These are phyloP conservation scores for Coniochaeta sp. DNA, from an alignment of 2,329 filamentous ascomycete genomes.

Conservation along the genomic window DNA sequence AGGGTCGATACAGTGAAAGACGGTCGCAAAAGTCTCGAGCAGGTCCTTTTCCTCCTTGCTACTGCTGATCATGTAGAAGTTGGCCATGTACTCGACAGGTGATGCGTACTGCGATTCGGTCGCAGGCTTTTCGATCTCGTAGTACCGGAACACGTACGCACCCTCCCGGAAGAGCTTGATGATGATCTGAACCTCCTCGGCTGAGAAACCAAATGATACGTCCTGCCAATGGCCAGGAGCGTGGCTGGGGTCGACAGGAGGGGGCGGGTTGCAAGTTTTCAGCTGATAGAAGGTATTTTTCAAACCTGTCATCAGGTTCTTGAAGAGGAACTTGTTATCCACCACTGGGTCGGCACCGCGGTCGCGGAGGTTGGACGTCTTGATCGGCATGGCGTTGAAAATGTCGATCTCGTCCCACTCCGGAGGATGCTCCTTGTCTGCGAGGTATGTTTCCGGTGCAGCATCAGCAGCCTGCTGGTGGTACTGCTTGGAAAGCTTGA, in stretches of 20 bases:
- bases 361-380: constrained; percentile 85
- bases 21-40: constrained; percentile 93
- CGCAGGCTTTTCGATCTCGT: constrained; percentile 76
- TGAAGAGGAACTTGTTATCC: constrained; percentile 97
- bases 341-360: constrained; percentile 82
- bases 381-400: constrained; percentile 92
- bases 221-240: constrained; percentile 90
- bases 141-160: constrained; percentile 93
- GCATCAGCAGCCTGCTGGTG: constrained; percentile 59
- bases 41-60: constrained; percentile 96
- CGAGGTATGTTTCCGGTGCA: constrained; percentile 70
- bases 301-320: constrained; percentile 88
- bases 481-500: constrained; percentile 80
- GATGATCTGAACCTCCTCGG: constrained; percentile 93
- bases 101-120: constrained; percentile 69
- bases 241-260: constrained; percentile 66
- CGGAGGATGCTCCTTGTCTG: constrained; percentile 71
- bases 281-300: constrained; percentile 97
- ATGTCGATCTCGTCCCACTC: constrained; percentile 99
- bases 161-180: constrained; percentile 97
- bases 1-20: constrained; percentile 97
- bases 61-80: constrained; percentile 90
- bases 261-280: constrained; percentile 74
- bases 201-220: constrained; percentile 91
- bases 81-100: constrained; percentile 86